A percentile compares a stretch with the other conserved stretches of the same genome.
phyloP scores from a whole-genome alignment of 768 basidiomycete genomes.

The Cyathus striatus region DNA sequence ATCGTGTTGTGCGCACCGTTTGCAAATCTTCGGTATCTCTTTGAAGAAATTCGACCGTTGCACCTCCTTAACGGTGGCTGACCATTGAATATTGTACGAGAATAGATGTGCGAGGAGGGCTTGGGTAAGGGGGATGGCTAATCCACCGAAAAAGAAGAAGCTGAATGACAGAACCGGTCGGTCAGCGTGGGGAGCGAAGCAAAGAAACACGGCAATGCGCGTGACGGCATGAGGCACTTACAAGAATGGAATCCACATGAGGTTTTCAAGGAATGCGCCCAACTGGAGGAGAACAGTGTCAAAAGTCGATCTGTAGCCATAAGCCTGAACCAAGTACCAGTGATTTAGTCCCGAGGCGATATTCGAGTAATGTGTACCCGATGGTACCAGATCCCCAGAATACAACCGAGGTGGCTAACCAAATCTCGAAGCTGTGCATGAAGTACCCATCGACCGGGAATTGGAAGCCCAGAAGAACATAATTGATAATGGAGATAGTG shows the following conservation, averaged over 20 bases:
- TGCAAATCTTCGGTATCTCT: constrained; percentile 80
- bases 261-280: constrained; percentile 48
- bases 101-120: constrained; percentile 64
- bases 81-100: constrained; percentile 53
- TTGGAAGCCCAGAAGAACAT: constrained; percentile 67
- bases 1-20: constrained; percentile 43
- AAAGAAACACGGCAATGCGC: no score
- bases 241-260: constrained; percentile 75
- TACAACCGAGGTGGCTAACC: constrained; percentile 71
- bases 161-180: constrained; percentile 22
- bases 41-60: constrained; percentile 86
- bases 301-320: constrained; percentile 19
- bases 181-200: no score
- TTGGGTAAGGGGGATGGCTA: constrained; percentile 65
- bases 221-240: constrained; percentile 39
- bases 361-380: constrained; percentile 69
- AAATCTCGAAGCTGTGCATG: constrained; percentile 77
- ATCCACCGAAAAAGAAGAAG: constrained; percentile 77
- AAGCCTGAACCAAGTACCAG: constrained; percentile 29
- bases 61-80: constrained; percentile 73
- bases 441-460: constrained; percentile 74
- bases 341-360: constrained; percentile 57
- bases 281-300: constrained; percentile 19
- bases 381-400: constrained; percentile 73
- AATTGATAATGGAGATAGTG: constrained; percentile 67